These are phyloP conservation scores for Trichosporon sp. DNA, from an alignment of 1,284 basidiomycete species.

Conservation along the genomic window DNA sequence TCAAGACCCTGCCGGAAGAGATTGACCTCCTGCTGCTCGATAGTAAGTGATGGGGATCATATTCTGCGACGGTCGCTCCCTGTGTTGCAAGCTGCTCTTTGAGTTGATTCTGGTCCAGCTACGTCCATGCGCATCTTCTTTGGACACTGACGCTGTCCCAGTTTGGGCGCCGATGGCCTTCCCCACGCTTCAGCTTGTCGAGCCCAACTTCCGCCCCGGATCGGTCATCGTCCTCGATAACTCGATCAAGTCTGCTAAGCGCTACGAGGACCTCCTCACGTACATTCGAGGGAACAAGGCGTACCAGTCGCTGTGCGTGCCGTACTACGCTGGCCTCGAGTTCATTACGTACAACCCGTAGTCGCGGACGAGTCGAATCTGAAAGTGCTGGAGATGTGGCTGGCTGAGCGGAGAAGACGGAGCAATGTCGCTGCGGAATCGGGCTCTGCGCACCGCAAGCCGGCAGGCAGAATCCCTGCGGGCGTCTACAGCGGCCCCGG, in stretches of 20 bases:
- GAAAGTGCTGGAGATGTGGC: neutral
- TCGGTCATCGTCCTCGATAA: slow-evolving; percentile 37
- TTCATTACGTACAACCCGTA: slow-evolving; percentile 35
- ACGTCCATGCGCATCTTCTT: too few species aligned
- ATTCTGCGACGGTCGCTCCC: too few species aligned
- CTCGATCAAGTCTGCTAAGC: slow-evolving; percentile 26
- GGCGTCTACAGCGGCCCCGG: neutral
- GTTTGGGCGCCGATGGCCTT: slow-evolving; percentile 44
- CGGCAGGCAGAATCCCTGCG: neutral
- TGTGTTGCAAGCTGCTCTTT: too few species aligned
- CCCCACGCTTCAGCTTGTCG: slow-evolving; percentile 34
- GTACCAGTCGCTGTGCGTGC: slow-evolving; percentile 29
- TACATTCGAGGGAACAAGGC: slow-evolving; percentile 21
- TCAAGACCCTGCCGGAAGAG: slow-evolving; percentile 32
- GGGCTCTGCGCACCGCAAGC: neutral
- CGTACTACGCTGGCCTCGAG: slow-evolving; percentile 38
- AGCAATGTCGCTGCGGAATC: slow-evolving; percentile 5
- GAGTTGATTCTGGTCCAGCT: too few species aligned
- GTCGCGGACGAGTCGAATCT: neutral
- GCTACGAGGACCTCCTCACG: slow-evolving; percentile 37
- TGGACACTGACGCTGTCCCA: slow-evolving; percentile 9
- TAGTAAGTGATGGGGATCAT: slow-evolving; percentile 33
- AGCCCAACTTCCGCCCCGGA: slow-evolving; percentile 37
- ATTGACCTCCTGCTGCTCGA: slow-evolving; percentile 43
- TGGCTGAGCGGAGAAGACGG: slow-evolving; percentile 1